phyloP scores from a whole-genome alignment of 2,329 filamentous ascomycete species.

The Phoma herbarum region DNA sequence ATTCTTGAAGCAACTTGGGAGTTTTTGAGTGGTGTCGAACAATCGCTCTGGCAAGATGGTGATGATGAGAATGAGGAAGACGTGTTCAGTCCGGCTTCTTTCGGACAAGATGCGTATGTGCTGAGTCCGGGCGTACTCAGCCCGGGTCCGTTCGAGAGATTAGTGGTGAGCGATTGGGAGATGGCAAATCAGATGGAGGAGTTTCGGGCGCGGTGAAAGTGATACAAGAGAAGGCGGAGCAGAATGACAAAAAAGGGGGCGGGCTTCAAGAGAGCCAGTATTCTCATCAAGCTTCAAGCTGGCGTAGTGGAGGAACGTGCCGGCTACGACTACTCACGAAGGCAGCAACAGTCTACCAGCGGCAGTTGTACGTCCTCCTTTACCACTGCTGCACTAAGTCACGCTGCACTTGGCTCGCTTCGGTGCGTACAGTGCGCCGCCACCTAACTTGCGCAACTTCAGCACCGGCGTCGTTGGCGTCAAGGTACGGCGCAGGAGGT shows the following conservation, averaged over 20 bases:
- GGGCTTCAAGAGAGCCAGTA: not conserved
- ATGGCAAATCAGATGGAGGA: slow-evolving; percentile 32
- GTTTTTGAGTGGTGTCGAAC: slow-evolving; percentile 46
- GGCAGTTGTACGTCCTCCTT: slow-evolving; percentile 7
- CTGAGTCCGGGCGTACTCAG: slow-evolving; percentile 20
- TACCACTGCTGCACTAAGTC: not conserved
- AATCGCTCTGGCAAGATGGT: slow-evolving; percentile 45
- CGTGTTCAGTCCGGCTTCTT: slow-evolving; percentile 9
- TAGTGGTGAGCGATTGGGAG: slow-evolving; percentile 33
- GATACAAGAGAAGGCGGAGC: not conserved
- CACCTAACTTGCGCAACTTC: not conserved
- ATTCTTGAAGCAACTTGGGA: slow-evolving; percentile 45
- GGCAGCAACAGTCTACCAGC: not conserved
- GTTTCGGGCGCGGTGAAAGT: slow-evolving; percentile 9
- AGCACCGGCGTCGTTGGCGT: not conserved
- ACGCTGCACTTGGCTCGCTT: not conserved
- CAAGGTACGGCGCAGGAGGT: not conserved
- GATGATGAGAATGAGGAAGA: slow-evolving; percentile 30
- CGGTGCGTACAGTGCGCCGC: not conserved
- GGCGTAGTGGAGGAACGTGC: not conserved
- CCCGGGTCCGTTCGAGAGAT: slow-evolving; percentile 13
- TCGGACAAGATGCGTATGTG: slow-evolving; percentile 10
- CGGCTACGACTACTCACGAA: not conserved
- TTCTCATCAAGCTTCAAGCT: not conserved
- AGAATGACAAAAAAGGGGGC: not conserved